phyloP scores from a whole-genome alignment of 1,284 basidiomycete species.

The Pascua guehoae region DNA sequence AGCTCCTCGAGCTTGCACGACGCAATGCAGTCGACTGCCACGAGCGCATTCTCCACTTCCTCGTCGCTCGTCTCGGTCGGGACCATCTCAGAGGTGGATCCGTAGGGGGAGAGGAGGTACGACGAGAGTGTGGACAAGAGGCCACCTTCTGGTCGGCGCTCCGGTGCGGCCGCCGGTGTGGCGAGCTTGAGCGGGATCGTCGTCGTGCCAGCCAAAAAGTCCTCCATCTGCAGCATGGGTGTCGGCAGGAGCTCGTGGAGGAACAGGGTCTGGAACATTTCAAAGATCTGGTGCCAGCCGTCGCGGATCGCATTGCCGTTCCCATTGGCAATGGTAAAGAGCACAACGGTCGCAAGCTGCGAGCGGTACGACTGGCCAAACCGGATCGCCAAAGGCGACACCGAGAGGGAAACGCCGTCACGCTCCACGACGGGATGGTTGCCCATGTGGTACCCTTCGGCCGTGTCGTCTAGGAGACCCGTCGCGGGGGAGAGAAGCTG shows the following conservation, averaged over 20 bases:
- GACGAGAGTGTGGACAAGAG: constrained; percentile 90
- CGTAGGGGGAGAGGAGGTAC: constrained; percentile 94
- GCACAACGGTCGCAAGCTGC: constrained; percentile 91
- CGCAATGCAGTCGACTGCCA: constrained; percentile 90
- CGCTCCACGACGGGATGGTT: constrained; percentile 88
- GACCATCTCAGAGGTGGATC: constrained; percentile 63
- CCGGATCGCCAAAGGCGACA: constrained; percentile 85
- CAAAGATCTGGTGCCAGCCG: constrained; percentile 94
- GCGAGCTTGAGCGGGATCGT: constrained; percentile 81
- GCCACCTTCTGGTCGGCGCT: constrained; percentile 75
- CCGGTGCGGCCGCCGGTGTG: constrained; percentile 60
- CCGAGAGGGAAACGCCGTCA: constrained; percentile 82
- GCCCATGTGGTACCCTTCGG: constrained; percentile 64
- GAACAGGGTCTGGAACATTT: constrained; percentile 97
- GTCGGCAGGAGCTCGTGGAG: constrained; percentile 83
- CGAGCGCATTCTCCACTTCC: constrained; percentile 90
- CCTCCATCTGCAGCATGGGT: constrained; percentile 91
- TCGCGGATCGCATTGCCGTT: constrained; percentile 91
- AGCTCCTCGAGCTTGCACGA: constrained; percentile 92
- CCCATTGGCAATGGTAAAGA: constrained; percentile 97
- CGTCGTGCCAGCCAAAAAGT: constrained; percentile 84
- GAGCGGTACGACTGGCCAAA: constrained; percentile 96
- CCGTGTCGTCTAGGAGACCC: constrained; percentile 68
- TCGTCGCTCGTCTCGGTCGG: constrained; percentile 73
- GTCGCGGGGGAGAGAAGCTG: constrained; percentile 86